These are phyloP conservation scores for Pseudogymnoascus sp. DNA, from an alignment of 2,329 filamentous ascomycete species.

Conservation along the genomic window DNA sequence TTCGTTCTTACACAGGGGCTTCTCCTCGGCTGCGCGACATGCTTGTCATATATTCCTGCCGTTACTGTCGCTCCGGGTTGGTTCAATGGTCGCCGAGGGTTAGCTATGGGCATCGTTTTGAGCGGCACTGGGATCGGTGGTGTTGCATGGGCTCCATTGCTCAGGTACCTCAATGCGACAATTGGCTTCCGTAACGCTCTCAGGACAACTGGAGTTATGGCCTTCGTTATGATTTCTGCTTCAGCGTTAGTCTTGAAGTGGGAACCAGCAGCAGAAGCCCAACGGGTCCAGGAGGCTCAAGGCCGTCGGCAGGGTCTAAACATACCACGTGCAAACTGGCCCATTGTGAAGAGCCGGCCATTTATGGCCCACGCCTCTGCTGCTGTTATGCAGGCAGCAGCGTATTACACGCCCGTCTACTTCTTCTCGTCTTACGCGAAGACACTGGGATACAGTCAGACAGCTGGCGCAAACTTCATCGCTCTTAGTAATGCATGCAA, in stretches of 20 bases:
- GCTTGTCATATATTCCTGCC: conserved; percentile 33
- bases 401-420: conserved; percentile 33
- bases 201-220: conserved; percentile 29
- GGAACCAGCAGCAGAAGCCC: conserved; percentile 12
- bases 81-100: conserved; percentile 31
- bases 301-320: conserved; percentile 9
- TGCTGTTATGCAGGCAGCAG: conserved; percentile 32
- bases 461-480: conserved; percentile 33
- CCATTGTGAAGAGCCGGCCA: conserved; percentile 28
- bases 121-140: conserved; percentile 34
- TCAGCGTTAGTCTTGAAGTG: conserved; percentile 13
- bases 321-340: conserved; percentile 30
- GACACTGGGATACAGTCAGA: conserved; percentile 31
- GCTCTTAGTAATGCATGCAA: conserved; percentile 35
- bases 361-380: conserved; percentile 33
- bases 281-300: neutral
- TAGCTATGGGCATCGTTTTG: conserved; percentile 34
- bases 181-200: conserved; percentile 34
- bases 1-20: conserved; percentile 30
- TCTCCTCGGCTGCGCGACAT: conserved; percentile 33
- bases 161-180: conserved; percentile 18
- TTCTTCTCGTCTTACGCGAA: conserved; percentile 34
- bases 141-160: conserved; percentile 27
- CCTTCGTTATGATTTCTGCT: conserved; percentile 24
- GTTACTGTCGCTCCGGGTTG: conserved; percentile 34